Conservation (phyloP, 2,329 filamentous ascomycete species). For the Fusarium sp. region DNA sequence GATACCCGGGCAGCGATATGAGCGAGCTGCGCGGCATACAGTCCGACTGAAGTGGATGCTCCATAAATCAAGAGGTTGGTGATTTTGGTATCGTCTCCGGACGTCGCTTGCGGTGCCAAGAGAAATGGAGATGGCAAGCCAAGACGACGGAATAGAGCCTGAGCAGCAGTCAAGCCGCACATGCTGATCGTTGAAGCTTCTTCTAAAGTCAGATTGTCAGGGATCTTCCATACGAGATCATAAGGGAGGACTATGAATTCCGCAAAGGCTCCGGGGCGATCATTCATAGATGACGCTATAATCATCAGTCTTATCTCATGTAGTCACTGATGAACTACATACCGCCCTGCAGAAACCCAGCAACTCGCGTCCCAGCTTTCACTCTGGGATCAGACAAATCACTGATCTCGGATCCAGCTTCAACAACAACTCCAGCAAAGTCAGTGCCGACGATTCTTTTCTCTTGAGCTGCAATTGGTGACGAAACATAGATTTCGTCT, state of each 20-base stretch:
- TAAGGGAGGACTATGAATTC: conserved; percentile 53
- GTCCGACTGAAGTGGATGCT: conserved; percentile 51
- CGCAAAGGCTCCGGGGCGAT: conserved; percentile 59
- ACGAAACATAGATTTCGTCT: conserved; percentile 51
- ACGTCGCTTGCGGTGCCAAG: fast-evolving
- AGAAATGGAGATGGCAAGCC: conserved; percentile 52
- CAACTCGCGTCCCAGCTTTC: conserved; percentile 51
- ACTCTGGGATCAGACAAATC: conserved; percentile 23
- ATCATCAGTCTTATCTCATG: fast-evolving
- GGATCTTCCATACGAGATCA: conserved; percentile 56
- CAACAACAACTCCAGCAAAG: conserved; percentile 54
- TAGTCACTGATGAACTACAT: background rate
- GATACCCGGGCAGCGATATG: conserved; percentile 9
- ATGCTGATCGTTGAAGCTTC: conserved; percentile 56
- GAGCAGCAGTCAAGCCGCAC: conserved; percentile 58
- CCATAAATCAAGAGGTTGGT: conserved; percentile 50
- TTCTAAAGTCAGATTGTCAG: conserved; percentile 49
- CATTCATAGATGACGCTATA: conserved; percentile 55
- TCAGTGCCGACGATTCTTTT: conserved; percentile 55
- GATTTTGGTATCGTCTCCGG: background rate
- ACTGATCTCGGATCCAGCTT: conserved; percentile 29
- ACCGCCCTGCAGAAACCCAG: conserved; percentile 58
- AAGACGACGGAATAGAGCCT: conserved; percentile 55
- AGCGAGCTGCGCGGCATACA: conserved; percentile 52
- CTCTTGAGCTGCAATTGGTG: conserved; percentile 51